Evolutionary conservation across 2,329 filamentous ascomycete species (phyloP), one percentile per base, ranked within the genome.

Genomic region (Stagonosporopsis chrysanthemi): DNA sequence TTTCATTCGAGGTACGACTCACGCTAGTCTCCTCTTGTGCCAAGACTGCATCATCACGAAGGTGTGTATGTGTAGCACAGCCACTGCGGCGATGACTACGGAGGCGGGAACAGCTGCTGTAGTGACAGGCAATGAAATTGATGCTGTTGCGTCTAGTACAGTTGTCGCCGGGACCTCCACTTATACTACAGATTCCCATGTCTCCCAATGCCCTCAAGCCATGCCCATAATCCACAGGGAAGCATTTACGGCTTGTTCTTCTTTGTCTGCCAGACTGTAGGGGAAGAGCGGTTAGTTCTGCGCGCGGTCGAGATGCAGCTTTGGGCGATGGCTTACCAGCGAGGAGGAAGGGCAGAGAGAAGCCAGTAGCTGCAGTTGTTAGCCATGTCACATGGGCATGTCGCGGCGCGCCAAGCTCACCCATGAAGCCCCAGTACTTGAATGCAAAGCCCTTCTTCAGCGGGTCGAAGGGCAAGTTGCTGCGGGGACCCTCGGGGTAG

Each of bases 391-490:
- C 33, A 47, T 39, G 49, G 33, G 26, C 48, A 22, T 60, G 56
- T 50, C 45, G 33, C 31, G 41, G 36, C 22, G 48, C 40, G 29
- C 80, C 83, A 62, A 65, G 61, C 72, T 69, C 76, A 90, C 88
- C 78, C 85, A 88, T 88, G 83, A 90, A 95, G 63, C 77, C 77
- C 90, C 92, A 96, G 88, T 90, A 99, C 81, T 89, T 85, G 70
- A 91, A 62, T 67, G 83, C 86, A 79, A 99, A 99, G 82, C 85
- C 90, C 82, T 88, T 91, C 77, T 88, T 94, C 82, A 91, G 85
- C 68, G 95, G 90, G 86, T 99, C 96, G 88, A 99, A 99, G 68
- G 95, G 95, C 67, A 99, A 82, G 86, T 97, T 98, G 84, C 86
- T 89, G 81, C 92, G 90, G 75, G 94, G 91, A 66, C 94, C 95